Evolutionary conservation across 495 filamentous ascomycete species (phyloP).

Genomic region (Pyrenula aspistea): DNA sequence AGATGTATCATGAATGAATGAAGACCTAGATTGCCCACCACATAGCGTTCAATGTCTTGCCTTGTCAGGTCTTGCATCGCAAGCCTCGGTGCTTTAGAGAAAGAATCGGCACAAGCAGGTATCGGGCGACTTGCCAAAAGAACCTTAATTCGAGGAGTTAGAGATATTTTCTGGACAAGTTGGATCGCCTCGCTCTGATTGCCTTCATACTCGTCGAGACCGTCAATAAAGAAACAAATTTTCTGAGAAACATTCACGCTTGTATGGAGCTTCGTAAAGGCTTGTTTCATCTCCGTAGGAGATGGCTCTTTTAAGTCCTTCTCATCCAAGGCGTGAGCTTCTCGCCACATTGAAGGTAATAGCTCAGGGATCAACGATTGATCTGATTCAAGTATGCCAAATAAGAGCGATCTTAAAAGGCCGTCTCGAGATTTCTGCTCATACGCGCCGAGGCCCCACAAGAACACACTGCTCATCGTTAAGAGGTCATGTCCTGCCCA

Average conservation of each 20-base stretch:
- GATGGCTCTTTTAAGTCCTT: constrained; percentile 1
- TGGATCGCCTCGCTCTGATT: constrained; percentile 7
- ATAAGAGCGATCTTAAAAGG: constrained; percentile 27
- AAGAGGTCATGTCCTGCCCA: constrained; percentile 21
- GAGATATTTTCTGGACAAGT: not conserved
- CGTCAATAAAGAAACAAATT: constrained; percentile 38
- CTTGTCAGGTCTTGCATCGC: constrained; percentile 2
- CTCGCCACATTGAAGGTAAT: constrained; percentile 8
- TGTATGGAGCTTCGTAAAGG: not conserved
- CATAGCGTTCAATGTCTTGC: constrained; percentile 1
- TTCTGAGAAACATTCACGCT: not conserved
- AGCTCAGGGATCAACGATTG: constrained; percentile 18
- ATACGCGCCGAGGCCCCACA: constrained; percentile 25
- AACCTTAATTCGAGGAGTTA: constrained; percentile 20
- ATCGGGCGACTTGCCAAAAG: constrained; percentile 39
- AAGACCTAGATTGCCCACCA: constrained; percentile 19
- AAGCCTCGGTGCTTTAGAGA: constrained; percentile 8
- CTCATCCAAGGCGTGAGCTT: not conserved
- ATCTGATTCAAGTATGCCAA: constrained; percentile 17
- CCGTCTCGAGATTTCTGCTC: constrained; percentile 31
- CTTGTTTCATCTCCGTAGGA: constrained; percentile 9
- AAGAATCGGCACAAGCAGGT: constrained; percentile 28
- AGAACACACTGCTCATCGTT: constrained; percentile 28
- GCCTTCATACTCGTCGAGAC: constrained; percentile 30
- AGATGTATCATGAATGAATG: constrained; percentile 7